Base-by-base conservation (phyloP, 1,139 yeast species). In the Debaryomycetaceae sp. region DNA sequence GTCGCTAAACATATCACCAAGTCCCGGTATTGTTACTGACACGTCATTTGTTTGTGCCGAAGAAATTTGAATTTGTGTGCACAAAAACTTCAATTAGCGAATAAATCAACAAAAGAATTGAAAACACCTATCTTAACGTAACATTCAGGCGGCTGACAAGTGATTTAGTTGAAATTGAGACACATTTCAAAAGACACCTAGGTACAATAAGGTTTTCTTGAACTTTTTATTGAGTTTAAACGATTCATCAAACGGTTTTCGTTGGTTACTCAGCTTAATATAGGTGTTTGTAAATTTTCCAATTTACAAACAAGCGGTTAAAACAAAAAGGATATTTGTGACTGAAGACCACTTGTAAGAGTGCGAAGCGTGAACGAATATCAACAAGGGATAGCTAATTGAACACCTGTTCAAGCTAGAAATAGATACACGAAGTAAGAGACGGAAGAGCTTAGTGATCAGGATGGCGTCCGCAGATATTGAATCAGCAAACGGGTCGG, bases 401-500 rank as follows among this genome's bases (percentile, higher is more conserved):
- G 31, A 11, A 8, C 31, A 8, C 4, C 11, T 27, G 11, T 8
- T 27, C 31, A 11, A 27, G 4, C 8, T 8, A 7, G 31, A 27
- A 7, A 11, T 27, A 27, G 31, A 27, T 8, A 7, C 8, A 27
- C 31, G 8, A 11, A 27, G 31, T 27, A 27, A 7, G 31, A 11
- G 11, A 8, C 11, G 31, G 31, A 27, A 27, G 11, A 27, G 31
- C 31, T 27, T 7, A 27, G 31, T 27, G 8, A 8, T 27, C 31
- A 27, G 31, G 31, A 40, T 37, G 20, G 20, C 24, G 23, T 36
- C 24, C 31, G 42, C 42, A 41, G 52, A 49, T 45, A 40, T 48
- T 34, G 49, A 48, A 29, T 38, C 42, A 24, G 38, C 39, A 24
- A 37, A 45, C 24, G 40, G 20, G 24, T 14, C 43, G n/a, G 49